Conservation (phyloP, 2,329 filamentous ascomycete species). For the Exserohilum rostratum region DNA sequence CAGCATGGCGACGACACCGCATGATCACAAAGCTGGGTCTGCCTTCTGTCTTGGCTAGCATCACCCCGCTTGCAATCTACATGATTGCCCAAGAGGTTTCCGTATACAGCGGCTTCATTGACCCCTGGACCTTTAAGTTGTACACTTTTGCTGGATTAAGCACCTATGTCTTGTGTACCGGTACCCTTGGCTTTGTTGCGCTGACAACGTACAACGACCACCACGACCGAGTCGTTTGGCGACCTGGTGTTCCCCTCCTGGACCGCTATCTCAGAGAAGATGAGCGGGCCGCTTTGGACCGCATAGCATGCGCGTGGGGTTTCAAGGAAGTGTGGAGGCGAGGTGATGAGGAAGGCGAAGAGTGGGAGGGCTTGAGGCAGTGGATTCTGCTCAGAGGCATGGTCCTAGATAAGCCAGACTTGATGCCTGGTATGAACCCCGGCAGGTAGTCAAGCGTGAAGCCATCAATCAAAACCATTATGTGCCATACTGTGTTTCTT, state of each 20-base stretch:
- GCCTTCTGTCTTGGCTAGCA: conserved; percentile 62
- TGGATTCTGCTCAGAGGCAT: conserved; percentile 84
- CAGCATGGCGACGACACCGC: conserved; percentile 71
- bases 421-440: conserved; percentile 88
- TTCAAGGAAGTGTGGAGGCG: conserved; percentile 80
- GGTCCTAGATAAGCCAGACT: conserved; percentile 84
- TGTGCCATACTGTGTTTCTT: no score
- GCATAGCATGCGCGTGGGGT: conserved; percentile 86
- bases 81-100: conserved; percentile 71
- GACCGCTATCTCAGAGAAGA: conserved; percentile 89
- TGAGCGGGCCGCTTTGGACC: conserved; percentile 85
- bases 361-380: conserved; percentile 86
- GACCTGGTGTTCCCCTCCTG: conserved; percentile 77
- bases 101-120: conserved; percentile 75
- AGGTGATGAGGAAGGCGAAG: conserved; percentile 88
- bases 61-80: conserved; percentile 72
- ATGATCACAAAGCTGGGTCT: conserved; percentile 67
- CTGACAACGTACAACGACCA: conserved; percentile 90
- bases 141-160: conserved; percentile 81
- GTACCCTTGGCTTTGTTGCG: conserved; percentile 81
- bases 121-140: conserved; percentile 73
- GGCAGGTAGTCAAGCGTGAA: conserved; percentile 4
- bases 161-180: conserved; percentile 82
- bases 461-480: neutral
- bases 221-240: conserved; percentile 93